A percentile compares a stretch with the other conserved stretches of the same genome.
These are phyloP conservation scores for Ceratonia siliqua DNA, from an alignment of 306 rosid species.

Conservation along the genomic window DNA sequence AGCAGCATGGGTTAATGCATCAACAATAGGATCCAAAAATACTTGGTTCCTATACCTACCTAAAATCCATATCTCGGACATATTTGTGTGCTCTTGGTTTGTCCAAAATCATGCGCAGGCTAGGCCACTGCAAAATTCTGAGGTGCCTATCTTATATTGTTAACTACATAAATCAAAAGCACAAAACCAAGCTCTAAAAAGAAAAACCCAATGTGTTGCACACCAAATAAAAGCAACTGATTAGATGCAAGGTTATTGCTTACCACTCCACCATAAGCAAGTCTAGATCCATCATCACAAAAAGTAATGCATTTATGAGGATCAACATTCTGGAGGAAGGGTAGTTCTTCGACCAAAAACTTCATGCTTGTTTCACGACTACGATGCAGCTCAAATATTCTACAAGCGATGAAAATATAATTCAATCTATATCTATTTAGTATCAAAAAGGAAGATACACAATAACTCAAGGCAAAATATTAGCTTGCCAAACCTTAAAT, in stretches of 20 bases:
- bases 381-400: slow-evolving; percentile 68
- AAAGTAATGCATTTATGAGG: slow-evolving; percentile 75
- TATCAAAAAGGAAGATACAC: neutral
- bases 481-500: slow-evolving; percentile 1
- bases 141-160: slow-evolving; percentile 77
- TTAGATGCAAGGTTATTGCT: slow-evolving; percentile 35
- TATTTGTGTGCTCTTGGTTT: slow-evolving; percentile 87
- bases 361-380: slow-evolving; percentile 53
- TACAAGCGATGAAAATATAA: slow-evolving; percentile 37
- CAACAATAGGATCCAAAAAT: slow-evolving; percentile 17
- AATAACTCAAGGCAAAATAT: slow-evolving; percentile 15
- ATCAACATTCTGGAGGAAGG: slow-evolving; percentile 58
- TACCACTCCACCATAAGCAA: slow-evolving; percentile 90
- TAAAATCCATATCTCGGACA: slow-evolving; percentile 84
- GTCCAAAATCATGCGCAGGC: slow-evolving; percentile 69
- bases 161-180: slow-evolving; percentile 36
- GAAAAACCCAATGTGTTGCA: neutral
- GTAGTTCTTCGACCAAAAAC: slow-evolving; percentile 65
- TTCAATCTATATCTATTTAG: slow-evolving; percentile 12
- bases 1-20: neutral
- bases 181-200: slow-evolving; percentile 6
- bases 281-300: slow-evolving; percentile 90
- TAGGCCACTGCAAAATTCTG: slow-evolving; percentile 87
- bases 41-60: slow-evolving; percentile 47
- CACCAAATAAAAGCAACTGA: slow-evolving; percentile 7